Evolutionary conservation across 805 yeast species (phyloP), one percentile per base, ranked within the genome.

Genomic region (Zygosaccharomyces bisporus): DNA sequence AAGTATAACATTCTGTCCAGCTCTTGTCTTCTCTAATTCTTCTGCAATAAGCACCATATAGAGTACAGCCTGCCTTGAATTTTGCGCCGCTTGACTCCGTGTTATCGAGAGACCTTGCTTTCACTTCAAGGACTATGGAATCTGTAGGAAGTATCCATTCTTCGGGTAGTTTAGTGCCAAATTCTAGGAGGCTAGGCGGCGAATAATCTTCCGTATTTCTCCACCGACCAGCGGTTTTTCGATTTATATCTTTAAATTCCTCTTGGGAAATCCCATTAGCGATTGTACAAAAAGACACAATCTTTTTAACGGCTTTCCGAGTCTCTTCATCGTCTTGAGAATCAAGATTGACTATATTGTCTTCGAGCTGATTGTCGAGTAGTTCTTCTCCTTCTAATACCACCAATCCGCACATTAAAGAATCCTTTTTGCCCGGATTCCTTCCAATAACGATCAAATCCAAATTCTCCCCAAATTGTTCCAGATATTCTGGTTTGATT

Each of bases 401-500:
- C 19, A 81, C 66, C 9, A 90, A 60, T 0, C 93, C 96, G 63
- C 95, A 84, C 47, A 86, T 71, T 54, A 76, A 86, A 8, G 87
- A 74, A 31, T 68, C 71, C 38, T 91, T 91, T 17, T 76, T 73
- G 0, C 87, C 88, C 13, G 80, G 80, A 44, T 77, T 80, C 44
- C 81, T 83, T 0, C 97, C 99, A 45, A 90, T 80, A 0, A 91
- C 76, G 2, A 81, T 70, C 38, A 89, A 61, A 62, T 91, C 98
- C 49, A 89, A 69, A 55, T 86, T 85, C 51, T 89, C 95, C 7
- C 96, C 96, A 62, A 85, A 84, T 46, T 83, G 87, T 44, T 80
- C 83, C 42, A 89, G 68, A 58, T 89, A 90, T 53, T 90, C 96
- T 0, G 98, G 98, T 61, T 91, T 91, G 2, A 91, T 76, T 57